Evolutionary conservation across 352 stramenopile genomes (phyloP).

Genomic region (Thraustotheca clavata): DNA sequence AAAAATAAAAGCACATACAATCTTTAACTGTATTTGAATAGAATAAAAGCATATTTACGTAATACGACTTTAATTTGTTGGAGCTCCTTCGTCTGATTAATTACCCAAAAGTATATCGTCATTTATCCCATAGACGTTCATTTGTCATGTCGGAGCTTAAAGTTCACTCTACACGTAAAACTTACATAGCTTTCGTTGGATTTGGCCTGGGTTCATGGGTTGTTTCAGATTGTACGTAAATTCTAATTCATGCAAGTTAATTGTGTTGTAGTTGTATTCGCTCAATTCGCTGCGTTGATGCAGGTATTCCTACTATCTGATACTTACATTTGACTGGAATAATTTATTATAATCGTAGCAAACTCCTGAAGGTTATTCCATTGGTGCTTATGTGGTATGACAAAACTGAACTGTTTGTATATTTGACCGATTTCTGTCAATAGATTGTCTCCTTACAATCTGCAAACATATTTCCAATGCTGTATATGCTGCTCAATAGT

Average conservation of each 20-base stretch:
- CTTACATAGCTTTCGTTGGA: conserved; percentile 35
- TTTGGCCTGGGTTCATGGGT: conserved; percentile 57
- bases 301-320: conserved; percentile 2
- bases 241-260: no score
- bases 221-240: conserved; percentile 45
- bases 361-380: conserved; percentile 4
- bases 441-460: conserved; percentile 62
- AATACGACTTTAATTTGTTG: no score
- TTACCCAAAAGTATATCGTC: no score
- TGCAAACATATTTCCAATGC: conserved; percentile 55
- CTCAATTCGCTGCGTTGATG: conserved; percentile 2
- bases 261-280: conserved; percentile 13
- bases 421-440: no score
- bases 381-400: conserved; percentile 2
- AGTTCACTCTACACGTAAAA: not conserved
- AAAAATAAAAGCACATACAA: no score
- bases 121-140: no score
- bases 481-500: conserved; percentile 57
- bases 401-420: not conserved
- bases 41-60: no score
- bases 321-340: not conserved
- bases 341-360: not conserved
- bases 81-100: no score
- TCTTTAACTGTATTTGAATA: no score
- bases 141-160: conserved; percentile 10